Percentiles rank a stretch among this genome's conserved stretches.
phyloP scores from a whole-genome alignment of 176 grass and related monocot genomes.

The Eleusine indica region DNA sequence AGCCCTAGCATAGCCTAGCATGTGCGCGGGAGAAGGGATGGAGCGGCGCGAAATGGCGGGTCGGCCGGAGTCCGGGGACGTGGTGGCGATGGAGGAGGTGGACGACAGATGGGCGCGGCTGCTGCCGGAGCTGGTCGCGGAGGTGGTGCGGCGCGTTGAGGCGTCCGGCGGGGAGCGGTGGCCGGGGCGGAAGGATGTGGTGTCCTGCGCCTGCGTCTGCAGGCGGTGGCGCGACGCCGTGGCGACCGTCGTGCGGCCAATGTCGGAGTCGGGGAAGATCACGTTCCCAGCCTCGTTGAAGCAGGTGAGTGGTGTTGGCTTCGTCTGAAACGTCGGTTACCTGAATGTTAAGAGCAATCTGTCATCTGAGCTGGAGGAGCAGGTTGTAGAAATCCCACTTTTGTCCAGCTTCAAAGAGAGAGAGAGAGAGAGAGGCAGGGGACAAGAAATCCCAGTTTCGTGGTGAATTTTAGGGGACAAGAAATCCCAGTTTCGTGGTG shows the following conservation, averaged over 20 bases:
- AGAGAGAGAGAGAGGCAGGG: no score
- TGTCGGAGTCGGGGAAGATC: conserved; percentile 50
- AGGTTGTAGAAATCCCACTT: background rate
- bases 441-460: background rate
- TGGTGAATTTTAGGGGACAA: background rate
- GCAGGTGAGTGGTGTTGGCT: conserved; percentile 37
- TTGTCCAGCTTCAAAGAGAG: no score
- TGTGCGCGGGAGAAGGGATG: background rate
- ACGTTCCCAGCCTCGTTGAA: conserved; percentile 63
- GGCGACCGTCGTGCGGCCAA: conserved; percentile 22
- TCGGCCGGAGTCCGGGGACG: background rate
- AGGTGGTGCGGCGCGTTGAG: conserved; percentile 48
- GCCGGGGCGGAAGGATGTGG: conserved; percentile 52
- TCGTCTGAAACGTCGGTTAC: background rate
- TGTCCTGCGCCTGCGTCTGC: conserved; percentile 63
- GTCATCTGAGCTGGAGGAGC: background rate
- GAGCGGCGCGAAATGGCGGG: conserved; percentile 1
- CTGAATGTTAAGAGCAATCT: background rate
- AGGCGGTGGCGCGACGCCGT: conserved; percentile 53
- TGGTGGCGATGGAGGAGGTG: background rate
- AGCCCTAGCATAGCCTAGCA: background rate
- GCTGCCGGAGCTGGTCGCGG: conserved; percentile 52
- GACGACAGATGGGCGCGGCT: conserved; percentile 47
- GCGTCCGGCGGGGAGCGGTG: conserved; percentile 46
- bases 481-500: background rate